phyloP scores from a whole-genome alignment of 768 basidiomycete species.

The Mycena kentingensis region DNA sequence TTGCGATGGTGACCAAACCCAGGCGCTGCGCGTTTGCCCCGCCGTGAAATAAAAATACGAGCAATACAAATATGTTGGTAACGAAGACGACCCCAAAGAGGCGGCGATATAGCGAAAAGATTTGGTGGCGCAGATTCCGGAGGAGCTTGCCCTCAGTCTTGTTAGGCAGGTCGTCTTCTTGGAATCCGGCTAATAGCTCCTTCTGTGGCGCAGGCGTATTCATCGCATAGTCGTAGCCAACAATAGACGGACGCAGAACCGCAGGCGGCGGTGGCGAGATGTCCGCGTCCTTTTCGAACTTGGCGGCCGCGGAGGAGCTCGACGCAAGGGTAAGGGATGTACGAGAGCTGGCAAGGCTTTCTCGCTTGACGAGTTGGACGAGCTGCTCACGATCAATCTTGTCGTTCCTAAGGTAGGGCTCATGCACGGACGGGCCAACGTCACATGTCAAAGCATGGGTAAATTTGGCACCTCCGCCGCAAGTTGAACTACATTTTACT shows the following conservation, averaged over 20 bases:
- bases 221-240: not conserved
- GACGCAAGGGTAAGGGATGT: constrained; percentile 15
- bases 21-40: constrained; percentile 38
- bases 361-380: constrained; percentile 37
- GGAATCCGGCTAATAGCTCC: constrained; percentile 54
- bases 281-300: constrained; percentile 8
- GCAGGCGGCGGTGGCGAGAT: not conserved
- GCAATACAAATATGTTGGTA: constrained; percentile 54
- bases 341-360: constrained; percentile 11
- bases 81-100: constrained; percentile 62
- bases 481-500: too few relatives aligned
- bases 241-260: constrained; percentile 7
- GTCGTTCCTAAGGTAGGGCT: constrained; percentile 53
- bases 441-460: too few relatives aligned
- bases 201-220: constrained; percentile 29
- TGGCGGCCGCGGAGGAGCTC: not conserved
- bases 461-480: too few relatives aligned
- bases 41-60: constrained; percentile 38
- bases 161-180: constrained; percentile 50
- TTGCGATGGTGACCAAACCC: constrained; percentile 45
- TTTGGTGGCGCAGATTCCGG: constrained; percentile 56
- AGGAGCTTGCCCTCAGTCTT: constrained; percentile 50
- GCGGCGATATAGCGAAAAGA: constrained; percentile 59
- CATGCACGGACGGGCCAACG: too few relatives aligned
- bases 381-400: constrained; percentile 53